Percentiles rank a stretch among this genome's conserved stretches.
phyloP scores from a whole-genome alignment of 306 rosid species.

The Rosa lucieae region DNA sequence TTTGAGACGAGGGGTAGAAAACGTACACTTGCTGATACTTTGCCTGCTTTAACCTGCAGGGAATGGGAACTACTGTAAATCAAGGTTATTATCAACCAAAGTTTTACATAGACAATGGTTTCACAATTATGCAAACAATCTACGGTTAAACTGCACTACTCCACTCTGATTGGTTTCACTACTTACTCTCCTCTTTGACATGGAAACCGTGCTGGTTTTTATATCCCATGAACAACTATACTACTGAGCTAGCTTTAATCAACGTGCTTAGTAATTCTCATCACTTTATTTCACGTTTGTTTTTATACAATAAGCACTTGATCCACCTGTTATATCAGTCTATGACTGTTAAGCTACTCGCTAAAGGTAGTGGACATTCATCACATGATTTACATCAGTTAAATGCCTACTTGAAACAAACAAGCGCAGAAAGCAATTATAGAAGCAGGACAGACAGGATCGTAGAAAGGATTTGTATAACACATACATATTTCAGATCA shows the following conservation, averaged over 20 bases:
- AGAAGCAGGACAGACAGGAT: not conserved
- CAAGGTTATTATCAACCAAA: not conserved
- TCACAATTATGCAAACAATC: not conserved
- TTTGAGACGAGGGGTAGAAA: constrained; percentile 23
- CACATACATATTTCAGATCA: not conserved
- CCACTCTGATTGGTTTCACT: not conserved
- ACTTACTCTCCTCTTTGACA: not conserved
- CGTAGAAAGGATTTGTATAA: not conserved
- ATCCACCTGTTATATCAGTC: not conserved
- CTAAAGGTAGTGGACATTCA: not conserved
- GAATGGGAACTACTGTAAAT: constrained; percentile 16
- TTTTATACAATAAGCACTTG: not conserved
- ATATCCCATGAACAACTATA: not conserved
- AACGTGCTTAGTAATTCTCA: not conserved
- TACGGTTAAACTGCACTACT: not conserved
- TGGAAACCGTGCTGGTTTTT: not conserved
- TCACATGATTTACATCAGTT: not conserved
- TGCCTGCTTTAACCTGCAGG: constrained; percentile 72
- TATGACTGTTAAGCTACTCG: not conserved
- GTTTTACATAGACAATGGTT: not conserved
- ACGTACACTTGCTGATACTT: constrained; percentile 78
- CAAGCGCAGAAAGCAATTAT: not conserved
- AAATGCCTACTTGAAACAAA: not conserved
- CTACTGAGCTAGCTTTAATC: not conserved
- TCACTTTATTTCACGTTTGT: not conserved